Evolutionary conservation across 108 stramenopile genomes (phyloP), one percentile per base, ranked within the genome.

Genomic region (Ochromonas danica): DNA sequence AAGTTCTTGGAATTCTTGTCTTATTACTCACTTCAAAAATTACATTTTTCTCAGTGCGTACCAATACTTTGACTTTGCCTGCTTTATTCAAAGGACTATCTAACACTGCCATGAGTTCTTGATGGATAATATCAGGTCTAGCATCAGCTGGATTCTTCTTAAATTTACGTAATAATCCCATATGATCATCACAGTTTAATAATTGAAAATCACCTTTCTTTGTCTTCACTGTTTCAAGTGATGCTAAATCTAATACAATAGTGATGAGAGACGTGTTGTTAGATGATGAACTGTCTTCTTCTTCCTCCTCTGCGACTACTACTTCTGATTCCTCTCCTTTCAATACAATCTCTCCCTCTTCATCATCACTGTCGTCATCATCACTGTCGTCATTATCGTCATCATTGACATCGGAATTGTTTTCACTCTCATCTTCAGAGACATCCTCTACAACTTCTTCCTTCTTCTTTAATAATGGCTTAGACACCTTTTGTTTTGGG

Each of bases 81-180:
- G 93, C 92, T 88, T 99, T 99, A 91, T 99, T 99, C 42, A 99
- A 79, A 0, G 98, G 98, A 67, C 92, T 92, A 83, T 99, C 98
- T 71, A 97, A 75, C 42, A 98, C 81, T 0, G 97, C 96, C 85
- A 99, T 82, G 1, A 99, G 78, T 83, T 96, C 95, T 86, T 99
- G 98, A 80, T 99, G 98, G 27, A 94, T 82, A 85, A 99, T 99
- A 86, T 99, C 98, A 10, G 98, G 98, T 25, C 98, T 92, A 77
- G 88, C 93, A 42, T 87, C 86, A 78, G 92, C 91, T 27, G 96
- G 97, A 87, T 98, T 94, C 51, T 91, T 93, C 67, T 91, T 89
- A 22, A 92, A 82, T 80, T 97, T 96, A 82, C 91, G 93, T 51
- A 92, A 92, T 81, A 91, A 92, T 27, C 94, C 61, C 1, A 22